phyloP scores from a whole-genome alignment of 805 yeast genomes.

The Lachancea sp. region DNA sequence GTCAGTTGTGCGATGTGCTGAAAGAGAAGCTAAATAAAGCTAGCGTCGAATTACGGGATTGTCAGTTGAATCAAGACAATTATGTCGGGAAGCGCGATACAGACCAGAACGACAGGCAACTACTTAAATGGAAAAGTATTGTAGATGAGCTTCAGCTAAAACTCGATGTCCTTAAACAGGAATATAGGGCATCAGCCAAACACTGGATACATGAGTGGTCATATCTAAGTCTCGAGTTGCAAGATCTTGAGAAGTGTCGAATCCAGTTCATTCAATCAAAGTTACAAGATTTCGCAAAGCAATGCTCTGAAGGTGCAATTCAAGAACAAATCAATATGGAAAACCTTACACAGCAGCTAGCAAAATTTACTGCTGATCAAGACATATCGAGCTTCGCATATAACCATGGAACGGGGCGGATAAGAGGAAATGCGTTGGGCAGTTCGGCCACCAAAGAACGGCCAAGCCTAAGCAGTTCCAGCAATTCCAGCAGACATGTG shows the following conservation, averaged over 20 bases:
- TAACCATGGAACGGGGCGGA: conserved; percentile 31
- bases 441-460: not conserved
- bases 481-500: conserved; percentile 4
- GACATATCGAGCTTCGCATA: conserved; percentile 30
- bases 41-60: conserved; percentile 22
- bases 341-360: conserved; percentile 19
- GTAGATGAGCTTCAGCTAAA: conserved; percentile 23
- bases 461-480: not conserved
- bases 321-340: conserved; percentile 29
- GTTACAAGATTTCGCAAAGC: conserved; percentile 25
- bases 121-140: conserved; percentile 28
- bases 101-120: conserved; percentile 26
- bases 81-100: conserved; percentile 26
- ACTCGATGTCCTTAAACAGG: conserved; percentile 26
- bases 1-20: conserved; percentile 27
- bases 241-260: conserved; percentile 28
- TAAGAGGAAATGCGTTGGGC: conserved; percentile 17
- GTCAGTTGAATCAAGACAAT: conserved; percentile 28
- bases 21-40: conserved; percentile 25
- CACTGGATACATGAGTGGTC: conserved; percentile 33
- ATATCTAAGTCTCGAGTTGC: conserved; percentile 21
- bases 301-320: conserved; percentile 22
- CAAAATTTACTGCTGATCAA: conserved; percentile 25
- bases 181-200: conserved; percentile 29
- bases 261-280: conserved; percentile 26